Conservation (phyloP, 2,329 filamentous ascomycete species). For the Aspergillus sp. region DNA sequence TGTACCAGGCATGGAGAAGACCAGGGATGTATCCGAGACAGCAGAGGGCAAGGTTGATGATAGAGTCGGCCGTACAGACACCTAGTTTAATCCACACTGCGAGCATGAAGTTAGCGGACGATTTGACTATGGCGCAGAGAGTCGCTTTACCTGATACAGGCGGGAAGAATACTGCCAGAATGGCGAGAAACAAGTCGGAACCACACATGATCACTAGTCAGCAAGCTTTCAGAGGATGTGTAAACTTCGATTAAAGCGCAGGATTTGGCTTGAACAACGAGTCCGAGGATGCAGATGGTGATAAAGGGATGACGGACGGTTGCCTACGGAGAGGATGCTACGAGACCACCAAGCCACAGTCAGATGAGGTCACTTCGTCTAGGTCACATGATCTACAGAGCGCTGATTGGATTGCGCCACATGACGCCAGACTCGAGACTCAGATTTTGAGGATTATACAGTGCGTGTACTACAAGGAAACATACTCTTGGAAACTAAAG, state of each 20-base stretch:
- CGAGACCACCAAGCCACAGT: background rate
- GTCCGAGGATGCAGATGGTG: background rate
- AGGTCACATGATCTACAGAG: background rate
- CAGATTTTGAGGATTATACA: background rate
- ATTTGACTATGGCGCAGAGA: conserved; percentile 8
- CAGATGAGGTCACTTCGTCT: background rate
- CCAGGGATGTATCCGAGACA: conserved; percentile 77
- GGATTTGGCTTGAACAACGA: background rate
- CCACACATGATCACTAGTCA: conserved; percentile 50
- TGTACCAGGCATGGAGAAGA: conserved; percentile 95
- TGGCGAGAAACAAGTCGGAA: conserved; percentile 60
- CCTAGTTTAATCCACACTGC: conserved; percentile 95
- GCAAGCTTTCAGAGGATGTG: background rate
- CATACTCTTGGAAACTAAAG: background rate
- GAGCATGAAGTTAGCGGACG: conserved; percentile 30
- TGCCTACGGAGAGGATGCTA: background rate
- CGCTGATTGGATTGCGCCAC: no score
- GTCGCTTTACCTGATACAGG: conserved; percentile 53
- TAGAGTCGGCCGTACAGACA: conserved; percentile 84
- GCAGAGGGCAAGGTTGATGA: conserved; percentile 95
- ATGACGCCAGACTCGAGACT: no score
- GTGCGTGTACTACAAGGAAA: background rate
- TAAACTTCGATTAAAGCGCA: background rate
- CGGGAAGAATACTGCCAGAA: conserved; percentile 63
- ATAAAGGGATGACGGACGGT: background rate